These are phyloP conservation scores for Tarenaya hassleriana DNA, from an alignment of 345 rosid genomes.

Conservation along the genomic window DNA sequence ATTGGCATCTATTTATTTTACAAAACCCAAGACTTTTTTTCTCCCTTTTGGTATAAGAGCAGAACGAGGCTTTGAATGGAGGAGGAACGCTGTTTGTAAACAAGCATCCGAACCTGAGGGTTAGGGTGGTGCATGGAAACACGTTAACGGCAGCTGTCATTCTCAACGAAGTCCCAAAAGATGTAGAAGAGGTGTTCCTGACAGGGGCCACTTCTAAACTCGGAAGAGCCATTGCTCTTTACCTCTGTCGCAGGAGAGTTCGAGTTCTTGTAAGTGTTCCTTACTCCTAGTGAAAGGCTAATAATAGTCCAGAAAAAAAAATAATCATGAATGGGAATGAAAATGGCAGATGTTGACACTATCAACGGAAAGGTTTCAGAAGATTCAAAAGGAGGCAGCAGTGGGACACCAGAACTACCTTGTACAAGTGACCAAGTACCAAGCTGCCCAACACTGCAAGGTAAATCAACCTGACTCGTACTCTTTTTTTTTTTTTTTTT, in stretches of 20 bases:
- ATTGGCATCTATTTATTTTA: no score
- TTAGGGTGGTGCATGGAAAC: conserved; percentile 74
- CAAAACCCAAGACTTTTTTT: no score
- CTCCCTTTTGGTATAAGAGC: background rate
- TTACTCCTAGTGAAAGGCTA: background rate
- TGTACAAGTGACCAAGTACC: conserved; percentile 92
- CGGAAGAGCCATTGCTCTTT: conserved; percentile 87
- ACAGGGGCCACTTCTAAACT: conserved; percentile 87
- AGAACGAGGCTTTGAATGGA: conserved; percentile 78
- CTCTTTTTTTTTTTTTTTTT: no score
- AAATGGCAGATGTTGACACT: conserved; percentile 72
- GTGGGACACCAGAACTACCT: conserved; percentile 65
- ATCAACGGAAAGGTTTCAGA: conserved; percentile 78
- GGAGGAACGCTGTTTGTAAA: conserved; percentile 69
- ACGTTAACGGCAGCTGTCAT: conserved; percentile 77
- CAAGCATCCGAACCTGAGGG: conserved; percentile 55
- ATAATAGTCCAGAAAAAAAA: background rate
- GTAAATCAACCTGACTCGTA: no score
- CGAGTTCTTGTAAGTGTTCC: conserved; percentile 68
- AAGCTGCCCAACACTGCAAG: conserved; percentile 83
- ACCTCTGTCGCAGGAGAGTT: conserved; percentile 71
- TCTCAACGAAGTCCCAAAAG: conserved; percentile 50
- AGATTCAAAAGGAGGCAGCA: conserved; percentile 82
- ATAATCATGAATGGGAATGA: background rate
- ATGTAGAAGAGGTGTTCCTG: conserved; percentile 57